Base-by-base conservation (phyloP, 2,329 filamentous ascomycete genomes). In the Ceratocystis lukuohia region DNA sequence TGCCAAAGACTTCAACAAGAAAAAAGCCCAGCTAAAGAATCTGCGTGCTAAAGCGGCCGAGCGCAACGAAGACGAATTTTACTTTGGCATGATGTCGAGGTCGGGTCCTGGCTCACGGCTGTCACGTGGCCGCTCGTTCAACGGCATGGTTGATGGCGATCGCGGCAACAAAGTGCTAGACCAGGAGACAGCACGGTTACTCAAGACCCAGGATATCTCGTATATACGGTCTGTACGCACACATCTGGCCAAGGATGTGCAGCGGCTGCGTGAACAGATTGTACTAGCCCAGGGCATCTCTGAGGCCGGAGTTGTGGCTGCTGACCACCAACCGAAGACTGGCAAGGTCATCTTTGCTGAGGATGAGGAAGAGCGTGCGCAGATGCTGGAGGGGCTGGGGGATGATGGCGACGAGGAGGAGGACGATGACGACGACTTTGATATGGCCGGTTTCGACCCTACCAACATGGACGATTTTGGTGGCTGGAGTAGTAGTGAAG, bases 21-120 rank as follows among this genome's bases (percentile, higher is more conserved):
- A 88, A 72, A 84, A 88, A 73, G 74, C 76, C 0, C 78, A 81
- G 65, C 80, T 88, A 68, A 83, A 84, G 72, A 76, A 75, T 33
- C 81, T 88, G 62, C 79, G 80, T 61, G 77, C 80, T 67, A 88
- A 88, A 72, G 85, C 84, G 4, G 75, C 83, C 67, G 81, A 86
- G 48, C 82, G 84, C 70, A 88, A 88, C 74, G 85, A 87, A 64
- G 86, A 88, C 82, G 86, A 88, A 72, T 88, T 88, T 75, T 87
- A 87, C 77, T 87, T 84, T 72, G 84, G 83, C 69, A 88, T 88
- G 86, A 77, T 87, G 71, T 83, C 81, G 70, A 82, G 82, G 68
- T 78, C 79, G 66, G 84, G 84, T 8, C 80, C 83, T 3, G 79
- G 80, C 5, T 78, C 79, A 5, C 74, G 74, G 20, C 72, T 82